Evolutionary conservation across 441 rosid species (phyloP).

Genomic region (Gossypium aridum): DNA sequence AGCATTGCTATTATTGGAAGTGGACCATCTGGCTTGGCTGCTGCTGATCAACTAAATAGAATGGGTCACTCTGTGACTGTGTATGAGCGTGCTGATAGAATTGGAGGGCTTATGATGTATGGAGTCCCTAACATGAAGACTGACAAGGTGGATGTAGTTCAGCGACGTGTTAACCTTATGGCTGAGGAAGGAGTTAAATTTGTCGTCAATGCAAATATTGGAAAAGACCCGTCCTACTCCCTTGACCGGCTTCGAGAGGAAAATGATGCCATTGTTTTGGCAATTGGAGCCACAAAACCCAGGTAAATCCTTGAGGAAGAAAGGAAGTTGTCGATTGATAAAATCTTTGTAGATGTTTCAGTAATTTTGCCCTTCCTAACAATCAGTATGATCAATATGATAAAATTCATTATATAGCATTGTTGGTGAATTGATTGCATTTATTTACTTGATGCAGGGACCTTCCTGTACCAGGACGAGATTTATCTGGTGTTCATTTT

Average conservation of each 20-base stretch:
- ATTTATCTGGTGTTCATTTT: constrained; percentile 82
- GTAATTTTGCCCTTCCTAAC: not conserved
- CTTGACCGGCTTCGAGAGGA: constrained; percentile 66
- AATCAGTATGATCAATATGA: not conserved
- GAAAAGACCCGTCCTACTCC: constrained; percentile 76
- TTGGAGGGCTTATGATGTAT: constrained; percentile 99
- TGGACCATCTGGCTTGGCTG: constrained; percentile 98
- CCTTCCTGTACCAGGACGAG: constrained; percentile 93
- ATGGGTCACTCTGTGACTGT: constrained; percentile 96
- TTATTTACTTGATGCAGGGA: constrained; percentile 56
- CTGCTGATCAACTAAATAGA: constrained; percentile 96
- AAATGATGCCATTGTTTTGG: constrained; percentile 84
- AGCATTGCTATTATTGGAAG: constrained; percentile 87
- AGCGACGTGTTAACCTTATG: constrained; percentile 94
- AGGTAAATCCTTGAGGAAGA: constrained; percentile 35
- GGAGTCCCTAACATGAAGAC: constrained; percentile 99
- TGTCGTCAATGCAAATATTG: constrained; percentile 90
- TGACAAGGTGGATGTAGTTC: constrained; percentile 88
- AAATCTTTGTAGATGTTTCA: not conserved
- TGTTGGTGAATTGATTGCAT: not conserved
- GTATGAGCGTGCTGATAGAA: constrained; percentile 92
- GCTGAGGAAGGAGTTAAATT: constrained; percentile 82
- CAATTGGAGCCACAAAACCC: constrained; percentile 98
- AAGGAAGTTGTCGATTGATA: not conserved
- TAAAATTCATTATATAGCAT: not conserved